These are phyloP conservation scores for Viridothelium virens DNA, from an alignment of 495 filamentous ascomycete genomes.

Conservation along the genomic window DNA sequence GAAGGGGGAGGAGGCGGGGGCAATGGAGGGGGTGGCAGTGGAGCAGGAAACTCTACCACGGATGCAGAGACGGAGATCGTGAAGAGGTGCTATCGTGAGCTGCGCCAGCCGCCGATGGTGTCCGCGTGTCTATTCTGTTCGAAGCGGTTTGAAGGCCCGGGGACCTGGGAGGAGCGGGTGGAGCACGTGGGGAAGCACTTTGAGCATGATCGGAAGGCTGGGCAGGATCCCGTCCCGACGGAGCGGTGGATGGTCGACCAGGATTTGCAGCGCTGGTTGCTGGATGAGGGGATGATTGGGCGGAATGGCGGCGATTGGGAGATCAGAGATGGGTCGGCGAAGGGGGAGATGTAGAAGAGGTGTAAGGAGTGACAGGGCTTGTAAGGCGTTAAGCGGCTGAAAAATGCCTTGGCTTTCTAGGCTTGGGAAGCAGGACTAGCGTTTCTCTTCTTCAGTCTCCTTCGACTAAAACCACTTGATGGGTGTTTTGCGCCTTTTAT, in stretches of 20 bases:
- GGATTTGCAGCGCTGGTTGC: constrained; percentile 46
- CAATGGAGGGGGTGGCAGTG: too few species aligned
- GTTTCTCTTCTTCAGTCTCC: neutral
- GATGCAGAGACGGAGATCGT: constrained; percentile 46
- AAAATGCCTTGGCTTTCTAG: neutral
- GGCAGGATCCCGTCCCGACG: constrained; percentile 23
- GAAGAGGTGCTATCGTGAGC: constrained; percentile 49
- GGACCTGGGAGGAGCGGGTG: constrained; percentile 75
- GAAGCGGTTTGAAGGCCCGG: constrained; percentile 50
- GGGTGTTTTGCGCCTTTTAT: neutral
- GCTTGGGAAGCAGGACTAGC: neutral
- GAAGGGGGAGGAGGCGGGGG: too few species aligned
- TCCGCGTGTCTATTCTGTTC: constrained; percentile 66
- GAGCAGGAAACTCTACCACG: constrained; percentile 20
- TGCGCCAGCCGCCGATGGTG: constrained; percentile 52
- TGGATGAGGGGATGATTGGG: constrained; percentile 41
- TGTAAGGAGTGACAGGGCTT: too few species aligned
- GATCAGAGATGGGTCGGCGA: constrained; percentile 4
- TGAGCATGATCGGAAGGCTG: constrained; percentile 44
- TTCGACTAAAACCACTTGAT: neutral
- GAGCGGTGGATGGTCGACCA: constrained; percentile 41
- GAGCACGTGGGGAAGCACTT: constrained; percentile 85
- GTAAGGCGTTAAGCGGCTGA: neutral
- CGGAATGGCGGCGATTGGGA: neutral
- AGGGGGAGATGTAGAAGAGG: neutral